Percentiles rank a stretch among this genome's conserved stretches.
phyloP scores from a whole-genome alignment of 177 flowering plant genomes.

The Tripterygium wilfordii region DNA sequence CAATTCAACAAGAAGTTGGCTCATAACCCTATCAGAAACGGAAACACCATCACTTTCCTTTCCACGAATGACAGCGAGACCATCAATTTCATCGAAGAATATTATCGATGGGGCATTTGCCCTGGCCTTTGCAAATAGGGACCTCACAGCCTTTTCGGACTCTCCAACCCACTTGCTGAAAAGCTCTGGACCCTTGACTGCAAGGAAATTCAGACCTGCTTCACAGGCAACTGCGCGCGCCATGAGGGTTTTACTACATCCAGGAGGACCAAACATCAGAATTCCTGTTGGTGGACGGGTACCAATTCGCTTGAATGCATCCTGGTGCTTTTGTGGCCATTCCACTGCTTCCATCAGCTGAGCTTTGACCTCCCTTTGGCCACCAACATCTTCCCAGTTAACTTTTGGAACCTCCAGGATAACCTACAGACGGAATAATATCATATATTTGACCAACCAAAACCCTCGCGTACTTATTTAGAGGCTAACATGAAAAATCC shows the following conservation, averaged over 20 bases:
- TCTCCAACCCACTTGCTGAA: slow-evolving; percentile 99
- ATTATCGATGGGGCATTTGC: slow-evolving; percentile 93
- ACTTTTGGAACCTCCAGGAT: slow-evolving; percentile 92
- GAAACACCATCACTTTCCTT: slow-evolving; percentile 85
- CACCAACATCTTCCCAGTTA: slow-evolving; percentile 96
- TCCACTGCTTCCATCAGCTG: slow-evolving; percentile 88
- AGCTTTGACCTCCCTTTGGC: slow-evolving; percentile 81
- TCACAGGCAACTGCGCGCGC: slow-evolving; percentile 98
- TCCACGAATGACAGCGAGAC: slow-evolving; percentile 83
- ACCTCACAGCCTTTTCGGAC: slow-evolving; percentile 94
- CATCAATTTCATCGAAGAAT: slow-evolving; percentile 97
- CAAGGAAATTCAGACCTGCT: slow-evolving; percentile 83
- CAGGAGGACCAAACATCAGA: slow-evolving; percentile 96
- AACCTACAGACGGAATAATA: slow-evolving; percentile 35
- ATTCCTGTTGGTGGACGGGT: slow-evolving; percentile 81
- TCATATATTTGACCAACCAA: no score
- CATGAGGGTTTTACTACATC: slow-evolving; percentile 97
- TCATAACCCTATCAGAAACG: slow-evolving; percentile 89
- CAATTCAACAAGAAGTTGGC: slow-evolving; percentile 93
- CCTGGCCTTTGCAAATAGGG: slow-evolving; percentile 88
- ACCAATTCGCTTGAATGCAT: slow-evolving; percentile 77
- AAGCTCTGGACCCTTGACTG: slow-evolving; percentile 97
- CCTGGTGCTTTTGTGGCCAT: slow-evolving; percentile 94
- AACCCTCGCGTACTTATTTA: no score
- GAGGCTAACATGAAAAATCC: no score